Evolutionary conservation across 805 yeast species (phyloP).

Genomic region (Candida boidinii): DNA sequence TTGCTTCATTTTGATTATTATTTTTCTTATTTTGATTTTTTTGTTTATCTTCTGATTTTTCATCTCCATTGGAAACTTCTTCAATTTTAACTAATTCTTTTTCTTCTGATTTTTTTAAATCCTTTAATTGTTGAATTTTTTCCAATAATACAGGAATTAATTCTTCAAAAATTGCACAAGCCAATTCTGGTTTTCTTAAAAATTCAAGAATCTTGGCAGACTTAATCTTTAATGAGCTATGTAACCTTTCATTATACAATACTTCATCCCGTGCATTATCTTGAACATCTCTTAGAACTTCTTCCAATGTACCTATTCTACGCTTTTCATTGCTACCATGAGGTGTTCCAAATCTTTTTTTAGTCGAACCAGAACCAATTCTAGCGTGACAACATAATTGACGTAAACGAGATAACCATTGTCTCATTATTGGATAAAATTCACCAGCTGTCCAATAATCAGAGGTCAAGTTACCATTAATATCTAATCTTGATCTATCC

Average conservation of each 20-base stretch:
- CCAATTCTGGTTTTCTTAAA: constrained; percentile 38
- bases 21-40: constrained; percentile 2
- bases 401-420: constrained; percentile 63
- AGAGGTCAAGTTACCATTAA: constrained; percentile 38
- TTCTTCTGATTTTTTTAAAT: constrained; percentile 6
- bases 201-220: constrained; percentile 67
- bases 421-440: constrained; percentile 41
- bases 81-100: too few species aligned
- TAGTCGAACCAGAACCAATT: constrained; percentile 11
- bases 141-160: constrained; percentile 28
- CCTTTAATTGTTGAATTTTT: constrained; percentile 7
- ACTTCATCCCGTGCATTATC: constrained; percentile 44
- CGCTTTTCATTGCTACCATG: not conserved
- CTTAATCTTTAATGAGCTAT: constrained; percentile 38
- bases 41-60: too few species aligned
- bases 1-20: constrained; percentile 6
- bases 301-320: constrained; percentile 50
- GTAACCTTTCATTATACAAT: constrained; percentile 37
- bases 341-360: constrained; percentile 1
- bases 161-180: constrained; percentile 36
- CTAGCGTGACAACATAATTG: constrained; percentile 82
- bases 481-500: constrained; percentile 43
- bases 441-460: constrained; percentile 42
- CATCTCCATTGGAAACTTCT: too few species aligned
- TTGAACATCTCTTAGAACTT: constrained; percentile 59